Conservation (phyloP, 2,329 filamentous ascomycete species). For the Curvularia hawaiiensis region DNA sequence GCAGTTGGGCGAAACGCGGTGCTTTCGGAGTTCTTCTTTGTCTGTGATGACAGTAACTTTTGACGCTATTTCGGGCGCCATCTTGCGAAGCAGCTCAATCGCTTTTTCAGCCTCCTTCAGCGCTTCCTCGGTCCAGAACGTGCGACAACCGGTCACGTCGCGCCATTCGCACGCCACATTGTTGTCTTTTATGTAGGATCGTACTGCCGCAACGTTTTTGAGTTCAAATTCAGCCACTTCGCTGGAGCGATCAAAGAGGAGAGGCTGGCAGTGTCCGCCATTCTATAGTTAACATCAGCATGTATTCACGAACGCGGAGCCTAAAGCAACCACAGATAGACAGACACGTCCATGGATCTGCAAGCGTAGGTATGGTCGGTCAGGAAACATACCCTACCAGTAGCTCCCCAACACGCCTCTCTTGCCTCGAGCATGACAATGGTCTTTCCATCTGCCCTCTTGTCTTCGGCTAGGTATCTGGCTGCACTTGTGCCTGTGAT, state of each 20-base stretch:
- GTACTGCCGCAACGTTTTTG: slow-evolving; percentile 67
- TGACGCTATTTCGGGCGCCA: slow-evolving; percentile 62
- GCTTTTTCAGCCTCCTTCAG: slow-evolving; percentile 59
- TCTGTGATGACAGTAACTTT: slow-evolving; percentile 49
- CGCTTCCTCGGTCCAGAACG: slow-evolving; percentile 62
- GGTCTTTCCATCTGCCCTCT: slow-evolving; percentile 51
- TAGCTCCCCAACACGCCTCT: slow-evolving; percentile 83
- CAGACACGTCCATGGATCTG: neutral
- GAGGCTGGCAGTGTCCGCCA: slow-evolving; percentile 72
- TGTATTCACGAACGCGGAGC: neutral
- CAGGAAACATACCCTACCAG: slow-evolving; percentile 66
- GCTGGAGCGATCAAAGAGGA: slow-evolving; percentile 65
- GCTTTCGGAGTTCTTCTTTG: slow-evolving; percentile 53
- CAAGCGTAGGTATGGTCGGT: neutral
- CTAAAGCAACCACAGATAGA: neutral
- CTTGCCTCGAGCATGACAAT: slow-evolving; percentile 78
- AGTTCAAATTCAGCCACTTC: slow-evolving; percentile 74
- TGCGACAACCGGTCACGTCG: slow-evolving; percentile 66
- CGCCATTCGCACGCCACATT: slow-evolving; percentile 73
- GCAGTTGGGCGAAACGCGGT: slow-evolving; percentile 56
- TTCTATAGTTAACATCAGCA: slow-evolving; percentile 44
- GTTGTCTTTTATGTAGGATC: slow-evolving; percentile 61
- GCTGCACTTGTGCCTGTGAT: slow-evolving; percentile 78
- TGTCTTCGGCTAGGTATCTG: slow-evolving; percentile 60
- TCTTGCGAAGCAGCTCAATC: slow-evolving; percentile 57